Conservation (phyloP, 441 rosid genomes). For the Gossypium gossypioides region DNA sequence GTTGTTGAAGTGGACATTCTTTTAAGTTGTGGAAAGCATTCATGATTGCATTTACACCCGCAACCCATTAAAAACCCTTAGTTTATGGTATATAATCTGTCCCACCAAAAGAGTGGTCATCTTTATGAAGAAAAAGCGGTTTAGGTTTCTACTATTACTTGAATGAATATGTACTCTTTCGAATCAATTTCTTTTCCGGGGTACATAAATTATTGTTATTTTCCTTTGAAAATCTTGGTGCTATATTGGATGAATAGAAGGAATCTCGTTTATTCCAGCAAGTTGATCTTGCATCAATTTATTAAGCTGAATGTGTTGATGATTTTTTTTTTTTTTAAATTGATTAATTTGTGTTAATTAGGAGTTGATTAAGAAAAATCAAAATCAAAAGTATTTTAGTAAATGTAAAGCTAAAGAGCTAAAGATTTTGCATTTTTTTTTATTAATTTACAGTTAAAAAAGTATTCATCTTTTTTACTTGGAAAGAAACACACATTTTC, state of each 20-base stretch:
- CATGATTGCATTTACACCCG: not conserved
- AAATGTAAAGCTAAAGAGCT: not conserved
- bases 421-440: too few relatives aligned
- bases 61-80: not conserved
- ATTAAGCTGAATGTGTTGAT: not conserved
- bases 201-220: not conserved
- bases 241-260: not conserved
- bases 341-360: too few relatives aligned
- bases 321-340: too few relatives aligned
- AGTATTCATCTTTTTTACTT: not conserved
- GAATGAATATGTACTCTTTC: not conserved
- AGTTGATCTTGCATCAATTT: not conserved
- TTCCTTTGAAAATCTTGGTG: too few relatives aligned
- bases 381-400: not conserved
- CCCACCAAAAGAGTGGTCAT: not conserved
- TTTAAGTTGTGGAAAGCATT: not conserved
- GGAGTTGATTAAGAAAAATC: not conserved
- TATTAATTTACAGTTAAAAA: not conserved
- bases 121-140: not conserved
- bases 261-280: not conserved
- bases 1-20: not conserved
- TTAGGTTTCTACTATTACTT: not conserved
- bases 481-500: not conserved
- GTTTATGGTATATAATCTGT: not conserved
- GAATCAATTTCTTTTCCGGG: not conserved